Evolutionary conservation across 2,329 filamentous ascomycete genomes (phyloP).

Genomic region (Alternaria gansuensis): DNA sequence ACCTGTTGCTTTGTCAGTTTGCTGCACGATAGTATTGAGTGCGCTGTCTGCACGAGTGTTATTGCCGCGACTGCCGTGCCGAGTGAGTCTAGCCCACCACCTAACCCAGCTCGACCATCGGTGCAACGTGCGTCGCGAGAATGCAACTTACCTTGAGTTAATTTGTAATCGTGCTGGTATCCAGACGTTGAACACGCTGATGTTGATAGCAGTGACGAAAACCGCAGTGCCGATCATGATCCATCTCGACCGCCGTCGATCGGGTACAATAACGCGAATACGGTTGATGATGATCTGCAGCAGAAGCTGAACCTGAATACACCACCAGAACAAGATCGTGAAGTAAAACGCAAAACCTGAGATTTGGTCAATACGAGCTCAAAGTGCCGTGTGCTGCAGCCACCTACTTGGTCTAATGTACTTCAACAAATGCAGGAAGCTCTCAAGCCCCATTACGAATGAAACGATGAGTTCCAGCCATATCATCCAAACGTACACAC

Average conservation of each 20-base stretch:
- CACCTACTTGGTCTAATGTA: conserved; percentile 46
- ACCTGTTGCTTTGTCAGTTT: conserved; percentile 26
- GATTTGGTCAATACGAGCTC: conserved; percentile 1
- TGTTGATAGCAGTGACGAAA: conserved; percentile 52
- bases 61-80: background rate
- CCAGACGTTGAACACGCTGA: conserved; percentile 54
- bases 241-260: conserved; percentile 40
- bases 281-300: conserved; percentile 56
- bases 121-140: background rate
- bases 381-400: too few relatives aligned
- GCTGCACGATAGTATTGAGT: background rate
- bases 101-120: background rate
- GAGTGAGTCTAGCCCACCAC: background rate
- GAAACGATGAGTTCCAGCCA: conserved; percentile 59
- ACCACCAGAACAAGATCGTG: conserved; percentile 51
- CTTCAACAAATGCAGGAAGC: conserved; percentile 49
- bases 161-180: conserved; percentile 52
- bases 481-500: conserved; percentile 60
- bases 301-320: conserved; percentile 51
- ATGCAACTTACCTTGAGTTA: conserved; percentile 30
- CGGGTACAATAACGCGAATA: conserved; percentile 49
- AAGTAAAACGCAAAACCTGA: conserved; percentile 49
- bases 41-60: background rate
- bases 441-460: conserved; percentile 55
- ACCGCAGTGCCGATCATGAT: conserved; percentile 52